These are phyloP conservation scores for Gonapodya prolifera DNA, from an alignment of 192 early-diverging fungal genomes.

Conservation along the genomic window DNA sequence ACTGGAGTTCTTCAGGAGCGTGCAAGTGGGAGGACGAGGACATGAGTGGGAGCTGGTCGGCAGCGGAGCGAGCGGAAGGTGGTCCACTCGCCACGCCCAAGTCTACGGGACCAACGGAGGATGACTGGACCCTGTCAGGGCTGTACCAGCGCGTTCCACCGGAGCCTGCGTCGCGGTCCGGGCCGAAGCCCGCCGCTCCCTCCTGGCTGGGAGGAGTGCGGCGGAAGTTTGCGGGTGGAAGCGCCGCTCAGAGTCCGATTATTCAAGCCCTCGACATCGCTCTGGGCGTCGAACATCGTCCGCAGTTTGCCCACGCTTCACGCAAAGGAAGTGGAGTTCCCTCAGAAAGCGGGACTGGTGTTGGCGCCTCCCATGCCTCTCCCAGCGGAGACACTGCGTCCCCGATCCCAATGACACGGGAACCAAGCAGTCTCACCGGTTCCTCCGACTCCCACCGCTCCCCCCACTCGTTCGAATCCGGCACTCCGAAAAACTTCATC, in stretches of 20 bases:
- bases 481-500: constrained; percentile 58
- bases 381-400: constrained; percentile 4
- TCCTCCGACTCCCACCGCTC: constrained; percentile 6
- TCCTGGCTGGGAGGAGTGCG: constrained; percentile 15
- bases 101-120: too few species aligned
- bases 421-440: constrained; percentile 2
- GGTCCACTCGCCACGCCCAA: too few species aligned
- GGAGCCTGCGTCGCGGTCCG: too few species aligned
- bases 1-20: constrained; percentile 5
- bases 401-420: not conserved
- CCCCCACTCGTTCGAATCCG: constrained; percentile 17
- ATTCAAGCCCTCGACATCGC: constrained; percentile 84
- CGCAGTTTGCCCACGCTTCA: constrained; percentile 8
- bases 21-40: not conserved
- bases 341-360: not conserved
- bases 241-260: constrained; percentile 85
- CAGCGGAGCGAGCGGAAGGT: not conserved
- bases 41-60: not conserved
- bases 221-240: constrained; percentile 65
- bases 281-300: constrained; percentile 75
- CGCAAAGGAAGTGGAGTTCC: not conserved
- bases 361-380: not conserved
- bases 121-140: too few species aligned
- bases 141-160: too few species aligned
- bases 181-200: not conserved